phyloP scores from a whole-genome alignment of 1,284 basidiomycete species.

The Trametes polyzona region DNA sequence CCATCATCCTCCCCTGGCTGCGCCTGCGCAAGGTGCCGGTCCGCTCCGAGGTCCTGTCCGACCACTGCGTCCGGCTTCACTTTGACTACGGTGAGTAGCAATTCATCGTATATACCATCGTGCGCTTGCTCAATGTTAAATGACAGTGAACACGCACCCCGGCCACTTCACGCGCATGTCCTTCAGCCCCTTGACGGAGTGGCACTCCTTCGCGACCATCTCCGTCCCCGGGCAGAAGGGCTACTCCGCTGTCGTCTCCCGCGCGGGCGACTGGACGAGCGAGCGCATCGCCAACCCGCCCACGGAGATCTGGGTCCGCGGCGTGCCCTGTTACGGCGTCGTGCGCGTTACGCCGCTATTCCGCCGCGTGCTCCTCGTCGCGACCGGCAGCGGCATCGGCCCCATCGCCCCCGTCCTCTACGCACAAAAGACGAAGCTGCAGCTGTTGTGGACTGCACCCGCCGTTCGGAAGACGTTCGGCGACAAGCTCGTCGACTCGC shows the following conservation, averaged over 20 bases:
- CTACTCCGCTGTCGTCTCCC: constrained; percentile 60
- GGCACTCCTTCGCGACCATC: constrained; percentile 64
- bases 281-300: constrained; percentile 54
- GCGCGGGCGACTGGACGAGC: constrained; percentile 62
- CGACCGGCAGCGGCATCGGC: constrained; percentile 61
- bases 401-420: constrained; percentile 58
- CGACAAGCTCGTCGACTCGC: constrained; percentile 54
- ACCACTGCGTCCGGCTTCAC: constrained; percentile 57
- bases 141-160: constrained; percentile 48
- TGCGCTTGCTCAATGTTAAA: too few relatives aligned
- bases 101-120: too few relatives aligned
- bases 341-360: constrained; percentile 58
- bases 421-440: constrained; percentile 50
- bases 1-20: constrained; percentile 57
- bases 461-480: constrained; percentile 62
- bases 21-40: constrained; percentile 57
- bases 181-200: constrained; percentile 55
- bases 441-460: constrained; percentile 61
- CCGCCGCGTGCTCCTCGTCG: constrained; percentile 58
- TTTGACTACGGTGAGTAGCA: constrained; percentile 50
- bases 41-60: constrained; percentile 52
- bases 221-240: constrained; percentile 53
- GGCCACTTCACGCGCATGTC: constrained; percentile 60
- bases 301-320: constrained; percentile 55
- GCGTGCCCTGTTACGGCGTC: constrained; percentile 57